These are phyloP conservation scores for Tephrocybe sp. DNA, from an alignment of 768 basidiomycete genomes.

Conservation along the genomic window DNA sequence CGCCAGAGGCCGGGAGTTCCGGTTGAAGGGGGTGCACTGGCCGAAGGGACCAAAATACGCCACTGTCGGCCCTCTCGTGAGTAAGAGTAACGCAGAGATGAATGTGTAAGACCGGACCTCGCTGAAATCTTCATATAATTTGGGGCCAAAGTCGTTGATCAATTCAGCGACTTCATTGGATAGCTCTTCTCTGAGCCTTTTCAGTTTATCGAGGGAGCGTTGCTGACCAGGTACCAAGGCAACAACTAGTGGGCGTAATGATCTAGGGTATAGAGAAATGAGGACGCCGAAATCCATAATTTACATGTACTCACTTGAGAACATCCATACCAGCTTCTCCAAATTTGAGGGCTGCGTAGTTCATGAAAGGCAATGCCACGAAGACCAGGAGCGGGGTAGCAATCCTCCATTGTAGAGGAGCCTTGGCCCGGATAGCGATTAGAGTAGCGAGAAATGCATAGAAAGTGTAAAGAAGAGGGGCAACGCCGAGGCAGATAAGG, in stretches of 20 bases:
- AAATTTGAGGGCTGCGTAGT: constrained; percentile 92
- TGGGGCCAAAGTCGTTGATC: constrained; percentile 87
- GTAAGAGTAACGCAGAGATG: not conserved
- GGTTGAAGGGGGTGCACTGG: constrained; percentile 78
- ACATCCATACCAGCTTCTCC: constrained; percentile 98
- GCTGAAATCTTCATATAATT: constrained; percentile 84
- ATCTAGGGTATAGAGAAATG: constrained; percentile 44
- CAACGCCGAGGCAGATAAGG: constrained; percentile 86
- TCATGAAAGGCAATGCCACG: constrained; percentile 78
- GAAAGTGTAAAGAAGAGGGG: constrained; percentile 79
- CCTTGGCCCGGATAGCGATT: constrained; percentile 64
- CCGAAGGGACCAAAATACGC: constrained; percentile 80
- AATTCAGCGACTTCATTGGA: constrained; percentile 81
- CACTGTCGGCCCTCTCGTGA: constrained; percentile 42
- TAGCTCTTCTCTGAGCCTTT: constrained; percentile 67
- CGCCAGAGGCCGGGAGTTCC: constrained; percentile 74
- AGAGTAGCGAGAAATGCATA: constrained; percentile 81
- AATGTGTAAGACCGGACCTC: constrained; percentile 43
- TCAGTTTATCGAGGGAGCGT: constrained; percentile 71
- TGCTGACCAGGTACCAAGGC: constrained; percentile 89
- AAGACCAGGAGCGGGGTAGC: constrained; percentile 79
- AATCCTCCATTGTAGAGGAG: constrained; percentile 60
- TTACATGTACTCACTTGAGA: constrained; percentile 68
- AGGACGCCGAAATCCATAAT: not conserved
- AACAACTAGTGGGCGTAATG: constrained; percentile 84